A percentile compares a stretch with the other conserved stretches of the same genome.
phyloP scores from a whole-genome alignment of 345 rosid genomes.

The Streptanthus diversifolius region DNA sequence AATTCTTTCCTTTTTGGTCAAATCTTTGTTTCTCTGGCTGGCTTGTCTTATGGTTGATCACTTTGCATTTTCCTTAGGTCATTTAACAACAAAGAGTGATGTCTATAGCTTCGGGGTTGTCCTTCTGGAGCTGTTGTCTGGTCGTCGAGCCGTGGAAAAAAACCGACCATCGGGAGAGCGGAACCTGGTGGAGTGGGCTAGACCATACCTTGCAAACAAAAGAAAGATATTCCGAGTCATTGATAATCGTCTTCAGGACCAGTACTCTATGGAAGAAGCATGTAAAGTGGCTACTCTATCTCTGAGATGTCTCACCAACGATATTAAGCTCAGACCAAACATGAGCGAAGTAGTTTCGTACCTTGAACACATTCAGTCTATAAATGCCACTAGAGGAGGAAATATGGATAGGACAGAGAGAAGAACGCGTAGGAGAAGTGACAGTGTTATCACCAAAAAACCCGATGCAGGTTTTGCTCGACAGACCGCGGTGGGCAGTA shows the following conservation, averaged over 20 bases:
- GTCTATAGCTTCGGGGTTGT: slow-evolving; percentile 97
- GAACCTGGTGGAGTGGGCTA: slow-evolving; percentile 90
- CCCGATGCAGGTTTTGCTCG: slow-evolving; percentile 21
- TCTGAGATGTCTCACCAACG: slow-evolving; percentile 30
- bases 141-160: slow-evolving; percentile 96
- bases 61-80: slow-evolving; percentile 48
- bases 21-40: slow-evolving; percentile 29
- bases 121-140: slow-evolving; percentile 84
- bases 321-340: slow-evolving; percentile 33
- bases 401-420: slow-evolving; percentile 12
- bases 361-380: slow-evolving; percentile 32
- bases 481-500: slow-evolving; percentile 21
- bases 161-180: slow-evolving; percentile 85
- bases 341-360: slow-evolving; percentile 31
- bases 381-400: slow-evolving; percentile 15
- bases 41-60: slow-evolving; percentile 49
- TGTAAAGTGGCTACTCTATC: slow-evolving; percentile 33
- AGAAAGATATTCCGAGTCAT: slow-evolving; percentile 69
- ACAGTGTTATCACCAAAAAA: slow-evolving; percentile 22
- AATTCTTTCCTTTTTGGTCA: neutral
- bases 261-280: slow-evolving; percentile 61
- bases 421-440: slow-evolving; percentile 34
- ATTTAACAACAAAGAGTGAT: slow-evolving; percentile 88
- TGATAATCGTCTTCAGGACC: slow-evolving; percentile 84
- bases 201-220: slow-evolving; percentile 76